Base-by-base conservation (phyloP, 2,329 filamentous ascomycete genomes). In the Penicillium nordicum region DNA sequence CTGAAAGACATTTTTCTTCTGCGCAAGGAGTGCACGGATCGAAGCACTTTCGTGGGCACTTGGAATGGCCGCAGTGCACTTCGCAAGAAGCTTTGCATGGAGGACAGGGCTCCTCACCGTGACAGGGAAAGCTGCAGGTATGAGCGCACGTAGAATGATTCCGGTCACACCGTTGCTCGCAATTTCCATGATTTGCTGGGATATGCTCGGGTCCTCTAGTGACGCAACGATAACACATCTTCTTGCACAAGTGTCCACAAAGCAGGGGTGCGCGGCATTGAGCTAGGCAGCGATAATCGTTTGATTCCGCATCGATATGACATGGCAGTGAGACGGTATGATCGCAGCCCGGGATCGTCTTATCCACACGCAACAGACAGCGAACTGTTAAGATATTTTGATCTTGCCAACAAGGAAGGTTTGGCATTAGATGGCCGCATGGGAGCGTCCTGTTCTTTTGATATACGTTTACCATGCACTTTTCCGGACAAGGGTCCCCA, bases 11-110 rank as follows among this genome's bases (percentile, higher is more conserved):
- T 1, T 67, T 60, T 21, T 71, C 69, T 58, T 84, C 81, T 0
- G 81, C 80, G 61, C 87, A 89, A 0, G 85, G 86, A 2, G 74
- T 68, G 63, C 87, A 89, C 1, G 84, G 80, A 62, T 89, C 81
- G 25, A 75, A 69, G 64, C 87, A 90, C 5, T 67, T 67, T 53
- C 78, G 78, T n/a, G 64, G 68, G 64, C 87, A 89, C 50, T 65
- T 74, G 0, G 81, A 85, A 68, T 86, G 85, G 21, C 67, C 73
- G 68, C 85, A 88, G 3, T 72, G 70, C 14, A 82, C 78, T 40
- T 85, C 80, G 62, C 86, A 89, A 0, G 70, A 70, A 11, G 57
- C 53, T 2, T 46, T 41, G 53, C 71, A 74, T 38, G 68, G 65
- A 9, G 65, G 63, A 51, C 71, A 75, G 7, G 57, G 55, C 9